A percentile compares a stretch with the other conserved stretches of the same genome.
Evolutionary conservation across 2,329 filamentous ascomycete genomes (phyloP).

Genomic region (Geosmithia flava): DNA sequence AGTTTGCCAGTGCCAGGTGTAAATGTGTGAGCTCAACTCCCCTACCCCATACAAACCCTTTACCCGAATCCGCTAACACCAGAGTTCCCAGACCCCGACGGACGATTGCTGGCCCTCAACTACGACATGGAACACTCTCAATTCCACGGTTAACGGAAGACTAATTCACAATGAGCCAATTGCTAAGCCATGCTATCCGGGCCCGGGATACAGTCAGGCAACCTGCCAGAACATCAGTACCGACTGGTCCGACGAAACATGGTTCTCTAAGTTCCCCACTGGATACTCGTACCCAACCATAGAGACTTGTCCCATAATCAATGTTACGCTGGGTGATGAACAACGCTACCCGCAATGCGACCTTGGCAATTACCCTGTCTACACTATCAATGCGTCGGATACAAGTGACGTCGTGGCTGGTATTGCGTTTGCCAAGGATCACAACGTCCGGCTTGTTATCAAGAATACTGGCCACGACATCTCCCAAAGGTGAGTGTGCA

Average conservation of each 20-base stretch:
- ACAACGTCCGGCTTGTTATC: not conserved
- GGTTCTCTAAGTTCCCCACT: not conserved
- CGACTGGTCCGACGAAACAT: not conserved
- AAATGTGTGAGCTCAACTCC: not conserved
- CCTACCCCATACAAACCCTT: not conserved
- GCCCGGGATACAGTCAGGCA: not conserved
- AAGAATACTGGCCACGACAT: constrained; percentile 10
- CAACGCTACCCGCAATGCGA: not conserved
- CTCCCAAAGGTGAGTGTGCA: not conserved
- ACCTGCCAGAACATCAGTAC: not conserved
- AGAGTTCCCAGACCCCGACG: not conserved
- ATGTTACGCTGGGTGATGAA: not conserved
- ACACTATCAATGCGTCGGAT: not conserved
- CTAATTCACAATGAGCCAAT: not conserved
- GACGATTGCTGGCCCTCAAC: not conserved
- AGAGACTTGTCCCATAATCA: not conserved
- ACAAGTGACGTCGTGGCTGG: not conserved
- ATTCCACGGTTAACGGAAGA: not conserved
- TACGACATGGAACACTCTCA: not conserved
- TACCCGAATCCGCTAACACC: too few species aligned
- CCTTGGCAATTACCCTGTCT: not conserved
- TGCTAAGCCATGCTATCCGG: not conserved
- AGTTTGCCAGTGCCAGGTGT: not conserved
- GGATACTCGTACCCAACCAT: not conserved
- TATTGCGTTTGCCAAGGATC: not conserved